Evolutionary conservation across 768 basidiomycete genomes (phyloP), one percentile per base, ranked within the genome.

Genomic region (Symmetrospora coprosmae): DNA sequence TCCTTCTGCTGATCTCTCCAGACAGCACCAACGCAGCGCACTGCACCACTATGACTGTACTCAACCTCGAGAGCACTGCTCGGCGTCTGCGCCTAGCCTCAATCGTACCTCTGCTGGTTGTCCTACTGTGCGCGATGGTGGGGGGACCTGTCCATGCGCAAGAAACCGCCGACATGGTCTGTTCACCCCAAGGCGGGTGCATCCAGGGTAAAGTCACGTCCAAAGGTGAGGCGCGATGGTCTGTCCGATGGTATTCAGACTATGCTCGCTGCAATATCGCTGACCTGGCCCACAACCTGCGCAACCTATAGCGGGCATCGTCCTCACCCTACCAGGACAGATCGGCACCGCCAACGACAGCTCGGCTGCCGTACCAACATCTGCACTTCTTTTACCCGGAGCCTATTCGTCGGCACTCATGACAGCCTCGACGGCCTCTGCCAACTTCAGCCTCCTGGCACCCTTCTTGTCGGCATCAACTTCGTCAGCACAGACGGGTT

Each of bases 151-250:
- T n/a, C n/a, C n/a, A n/a, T n/a, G n/a, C n/a, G n/a, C n/a, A n/a
- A n/a, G n/a, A n/a, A n/a, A n/a, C 31, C 28, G 55, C 55, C 5
- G 55, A 43, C 19, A 46, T 58, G 55, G 33, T 58, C 9, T 58
- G 55, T 43, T 31, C 55, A 30, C 38, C 55, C n/a, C 31, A 2
- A 23, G 37, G 4, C 19, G 55, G 55, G 8, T 58, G 55, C 37
- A 58, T 58, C 17, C 28, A 47, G 33, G 55, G 55, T 17, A 19
- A 46, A 58, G 55, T 58, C 7, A 30, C 41, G 3, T 4, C 55
- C 6, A 46, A 40, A 46, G 55, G 55, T 58, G 31, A 28, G 55
- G 17, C 33, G 40, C 2, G 39, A 19, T 38, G 11, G 19, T 5
- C 51, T 34, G 8, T 31, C 8, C 50, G 23, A 25, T 19, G 35